Evolutionary conservation across 805 yeast species (phyloP), one percentile per base, ranked within the genome.

Genomic region (Millerozyma acaciae): DNA sequence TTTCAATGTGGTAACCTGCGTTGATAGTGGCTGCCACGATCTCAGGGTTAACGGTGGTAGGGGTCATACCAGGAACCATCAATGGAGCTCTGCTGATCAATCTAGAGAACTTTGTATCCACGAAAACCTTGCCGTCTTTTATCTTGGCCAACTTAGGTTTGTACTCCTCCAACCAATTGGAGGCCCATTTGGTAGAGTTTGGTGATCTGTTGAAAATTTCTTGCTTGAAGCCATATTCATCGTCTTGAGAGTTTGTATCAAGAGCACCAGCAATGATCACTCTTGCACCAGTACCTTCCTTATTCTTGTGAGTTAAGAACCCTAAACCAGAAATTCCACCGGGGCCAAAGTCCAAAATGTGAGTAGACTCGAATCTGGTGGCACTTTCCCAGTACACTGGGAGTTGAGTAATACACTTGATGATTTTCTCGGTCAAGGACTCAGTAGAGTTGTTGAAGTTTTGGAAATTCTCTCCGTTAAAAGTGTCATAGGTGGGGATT

Each of bases 41-140:
- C 42, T 85, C 89, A 29, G 97, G 93, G 47, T 85, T 82, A 37
- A 89, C 97, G 20, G 98, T 93, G 27, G 95, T 78, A 57, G 99
- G 99, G 25, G 98, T 93, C 99, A 93, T 93, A 70, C 98, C 99
- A 23, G 99, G 96, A 48, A 93, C 93, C 82, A 94, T 82, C 48
- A 93, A 68, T 40, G 98, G 99, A 42, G 98, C 89, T 64, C 88
- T 84, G 42, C 97, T 95, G 43, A 93, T 67, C 50, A 93, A 74
- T 59, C 89, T 75, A 33, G 96, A 85, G 66, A 90, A 88, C 66
- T 88, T 89, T 49, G 99, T 93, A 62, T 89, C 94, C 38, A 93
- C 96, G 53, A 67, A 87, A 30, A 82, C 69, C 59, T 85, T 80
- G 48, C 87, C 89, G 33, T 71, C 68, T 13, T 62, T 54, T 43